phyloP scores from a whole-genome alignment of 1,139 yeast genomes.

The Candida labiduridarum region DNA sequence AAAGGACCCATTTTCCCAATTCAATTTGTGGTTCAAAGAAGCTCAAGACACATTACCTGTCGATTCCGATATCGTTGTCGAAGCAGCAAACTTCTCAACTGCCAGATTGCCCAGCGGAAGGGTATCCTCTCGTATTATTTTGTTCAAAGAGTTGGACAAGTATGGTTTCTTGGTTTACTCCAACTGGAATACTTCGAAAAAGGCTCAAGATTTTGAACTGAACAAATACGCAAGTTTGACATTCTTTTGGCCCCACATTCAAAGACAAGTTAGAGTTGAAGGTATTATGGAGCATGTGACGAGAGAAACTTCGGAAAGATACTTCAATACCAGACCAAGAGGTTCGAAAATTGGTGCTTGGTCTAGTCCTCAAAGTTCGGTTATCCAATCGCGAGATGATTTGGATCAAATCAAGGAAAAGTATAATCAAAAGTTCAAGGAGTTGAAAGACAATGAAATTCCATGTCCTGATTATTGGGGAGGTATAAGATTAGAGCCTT shows the following conservation, averaged over 20 bases:
- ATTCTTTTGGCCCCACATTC: constrained; percentile 91
- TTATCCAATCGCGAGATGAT: constrained; percentile 57
- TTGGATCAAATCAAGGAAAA: constrained; percentile 56
- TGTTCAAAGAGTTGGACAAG: constrained; percentile 85
- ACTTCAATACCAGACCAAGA: constrained; percentile 85
- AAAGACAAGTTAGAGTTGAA: constrained; percentile 92
- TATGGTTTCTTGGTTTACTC: constrained; percentile 88
- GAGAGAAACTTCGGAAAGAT: constrained; percentile 72
- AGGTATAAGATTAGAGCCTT: constrained; percentile 83
- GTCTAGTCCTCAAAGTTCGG: constrained; percentile 87
- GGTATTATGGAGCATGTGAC: constrained; percentile 77
- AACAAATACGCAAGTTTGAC: constrained; percentile 82
- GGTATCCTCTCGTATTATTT: constrained; percentile 79
- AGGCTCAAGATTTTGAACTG: constrained; percentile 65
- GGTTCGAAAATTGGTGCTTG: constrained; percentile 96
- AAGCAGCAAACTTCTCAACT: constrained; percentile 79
- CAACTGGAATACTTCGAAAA: constrained; percentile 87
- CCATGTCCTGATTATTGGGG: constrained; percentile 98
- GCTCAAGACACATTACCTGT: constrained; percentile 55
- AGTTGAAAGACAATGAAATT: constrained; percentile 56
- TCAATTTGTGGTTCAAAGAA: constrained; percentile 81
- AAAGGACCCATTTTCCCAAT: constrained; percentile 71
- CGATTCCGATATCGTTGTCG: constrained; percentile 60
- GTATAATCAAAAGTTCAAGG: constrained; percentile 60
- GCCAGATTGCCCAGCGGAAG: constrained; percentile 87